Evolutionary conservation across 805 yeast genomes (phyloP).

Genomic region (Saturnispora diversa): DNA sequence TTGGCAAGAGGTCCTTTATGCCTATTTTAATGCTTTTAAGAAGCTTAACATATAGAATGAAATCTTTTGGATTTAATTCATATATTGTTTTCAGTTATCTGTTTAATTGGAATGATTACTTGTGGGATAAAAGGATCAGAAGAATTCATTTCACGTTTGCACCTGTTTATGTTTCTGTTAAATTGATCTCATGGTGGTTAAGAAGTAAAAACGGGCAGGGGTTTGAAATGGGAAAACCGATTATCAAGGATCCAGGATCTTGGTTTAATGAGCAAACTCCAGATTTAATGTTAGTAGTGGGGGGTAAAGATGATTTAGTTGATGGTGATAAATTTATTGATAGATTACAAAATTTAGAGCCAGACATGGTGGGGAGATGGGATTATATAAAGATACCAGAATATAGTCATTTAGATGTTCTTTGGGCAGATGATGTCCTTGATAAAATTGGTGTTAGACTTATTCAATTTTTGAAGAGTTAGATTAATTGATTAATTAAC

Average conservation of each 20-base stretch:
- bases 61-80: conserved; percentile 55
- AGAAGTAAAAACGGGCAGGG: conserved; percentile 39
- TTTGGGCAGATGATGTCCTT: conserved; percentile 81
- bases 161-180: conserved; percentile 73
- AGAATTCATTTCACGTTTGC: conserved; percentile 76
- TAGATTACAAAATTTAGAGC: conserved; percentile 58
- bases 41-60: conserved; percentile 37
- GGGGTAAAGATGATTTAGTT: conserved; percentile 68
- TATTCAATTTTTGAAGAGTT: conserved; percentile 25
- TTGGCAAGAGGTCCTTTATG: conserved; percentile 74
- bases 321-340: conserved; percentile 60
- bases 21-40: conserved; percentile 65
- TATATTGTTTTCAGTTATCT: conserved; percentile 80
- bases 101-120: conserved; percentile 76
- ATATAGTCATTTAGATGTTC: conserved; percentile 83
- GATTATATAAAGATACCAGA: conserved; percentile 40
- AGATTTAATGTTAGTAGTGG: conserved; percentile 56
- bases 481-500: not conserved
- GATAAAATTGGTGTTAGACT: conserved; percentile 53
- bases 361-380: conserved; percentile 31
- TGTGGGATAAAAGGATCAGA: conserved; percentile 65
- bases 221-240: conserved; percentile 36
- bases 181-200: conserved; percentile 91
- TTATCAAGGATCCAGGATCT: conserved; percentile 42
- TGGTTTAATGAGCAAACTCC: conserved; percentile 55